Percentiles rank a stretch among this genome's conserved stretches.
Evolutionary conservation across 306 rosid species (phyloP).

Genomic region (Dalbergia cultrata): DNA sequence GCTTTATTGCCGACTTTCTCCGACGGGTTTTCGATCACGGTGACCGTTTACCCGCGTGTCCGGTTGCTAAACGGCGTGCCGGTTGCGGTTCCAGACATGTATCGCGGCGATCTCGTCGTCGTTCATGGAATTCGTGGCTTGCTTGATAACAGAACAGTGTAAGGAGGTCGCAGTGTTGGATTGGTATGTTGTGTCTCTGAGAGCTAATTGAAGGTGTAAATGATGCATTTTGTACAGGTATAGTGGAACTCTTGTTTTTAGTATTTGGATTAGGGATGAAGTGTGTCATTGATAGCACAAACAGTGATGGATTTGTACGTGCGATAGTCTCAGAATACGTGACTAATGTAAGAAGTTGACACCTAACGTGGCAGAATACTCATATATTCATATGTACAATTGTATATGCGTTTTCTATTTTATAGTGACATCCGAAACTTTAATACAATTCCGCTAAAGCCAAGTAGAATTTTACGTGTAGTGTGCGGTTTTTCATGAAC

Average conservation of each 20-base stretch:
- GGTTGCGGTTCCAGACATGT: constrained; percentile 43
- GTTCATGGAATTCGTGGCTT: constrained; percentile 54
- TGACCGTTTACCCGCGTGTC: constrained; percentile 38
- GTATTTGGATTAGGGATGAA: neutral
- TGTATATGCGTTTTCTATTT: neutral
- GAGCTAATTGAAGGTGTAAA: neutral
- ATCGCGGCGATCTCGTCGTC: constrained; percentile 36
- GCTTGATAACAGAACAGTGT: constrained; percentile 21
- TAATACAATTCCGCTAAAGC: neutral
- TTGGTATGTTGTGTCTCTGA: neutral
- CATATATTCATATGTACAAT: neutral
- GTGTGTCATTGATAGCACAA: neutral
- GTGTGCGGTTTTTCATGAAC: neutral
- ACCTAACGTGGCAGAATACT: too few relatives aligned
- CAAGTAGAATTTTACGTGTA: neutral
- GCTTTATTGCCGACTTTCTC: constrained; percentile 45
- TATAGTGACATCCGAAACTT: neutral
- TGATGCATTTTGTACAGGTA: neutral
- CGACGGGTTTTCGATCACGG: constrained; percentile 47
- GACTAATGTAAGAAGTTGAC: constrained; percentile 1
- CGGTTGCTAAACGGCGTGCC: constrained; percentile 48
- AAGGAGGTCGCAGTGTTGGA: neutral
- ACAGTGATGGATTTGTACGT: neutral
- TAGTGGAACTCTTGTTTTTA: neutral
- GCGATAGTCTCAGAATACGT: neutral